Conservation (phyloP, 202 grass and related monocot genomes). For the Brachypodium distachyon region DNA sequence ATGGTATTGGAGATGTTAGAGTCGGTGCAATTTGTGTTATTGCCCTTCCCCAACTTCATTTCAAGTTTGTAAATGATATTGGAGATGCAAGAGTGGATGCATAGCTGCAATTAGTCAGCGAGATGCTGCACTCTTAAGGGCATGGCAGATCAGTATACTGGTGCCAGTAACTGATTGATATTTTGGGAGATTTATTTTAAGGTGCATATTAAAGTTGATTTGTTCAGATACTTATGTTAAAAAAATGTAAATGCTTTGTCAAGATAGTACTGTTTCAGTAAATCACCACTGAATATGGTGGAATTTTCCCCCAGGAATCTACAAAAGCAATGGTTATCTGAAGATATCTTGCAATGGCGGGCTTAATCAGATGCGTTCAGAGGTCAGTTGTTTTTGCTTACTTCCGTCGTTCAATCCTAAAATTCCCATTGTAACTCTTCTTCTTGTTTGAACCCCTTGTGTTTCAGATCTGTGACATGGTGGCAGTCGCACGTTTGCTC, state of each 20-base stretch:
- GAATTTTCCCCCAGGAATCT: conserved; percentile 40
- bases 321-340: conserved; percentile 85
- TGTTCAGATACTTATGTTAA: not conserved
- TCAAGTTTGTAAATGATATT: not conserved
- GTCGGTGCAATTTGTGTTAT: not conserved
- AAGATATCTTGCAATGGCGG: conserved; percentile 97
- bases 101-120: not conserved
- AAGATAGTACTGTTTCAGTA: not conserved
- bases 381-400: conserved; percentile 36
- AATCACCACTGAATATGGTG: not conserved
- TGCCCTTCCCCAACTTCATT: not conserved
- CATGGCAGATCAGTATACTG: not conserved
- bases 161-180: not conserved
- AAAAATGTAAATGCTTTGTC: not conserved
- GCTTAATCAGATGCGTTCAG: conserved; percentile 97
- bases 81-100: not conserved
- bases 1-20: not conserved
- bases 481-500: conserved; percentile 63
- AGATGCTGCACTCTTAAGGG: not conserved
- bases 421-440: not conserved
- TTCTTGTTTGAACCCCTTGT: not conserved
- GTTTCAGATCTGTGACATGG: conserved; percentile 96
- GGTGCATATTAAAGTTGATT: not conserved
- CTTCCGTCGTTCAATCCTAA: not conserved
- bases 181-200: not conserved